Conservation (phyloP, 148 eudicot genomes). For the Chenopodium formosanum region DNA sequence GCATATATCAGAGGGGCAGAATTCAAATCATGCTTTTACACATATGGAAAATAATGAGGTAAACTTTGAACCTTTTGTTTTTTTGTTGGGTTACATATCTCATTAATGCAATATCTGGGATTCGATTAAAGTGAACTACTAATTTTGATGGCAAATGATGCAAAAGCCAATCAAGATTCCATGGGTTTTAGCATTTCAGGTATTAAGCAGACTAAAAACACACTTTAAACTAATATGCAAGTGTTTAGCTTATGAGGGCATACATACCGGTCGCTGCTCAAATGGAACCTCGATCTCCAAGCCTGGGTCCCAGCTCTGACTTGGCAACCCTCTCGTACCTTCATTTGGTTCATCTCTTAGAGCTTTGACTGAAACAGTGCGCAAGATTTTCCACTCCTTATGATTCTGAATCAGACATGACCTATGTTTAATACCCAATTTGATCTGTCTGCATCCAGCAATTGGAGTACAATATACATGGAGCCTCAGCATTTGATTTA, state of each 20-base stretch:
- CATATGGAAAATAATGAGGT: not conserved
- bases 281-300: constrained; percentile 89
- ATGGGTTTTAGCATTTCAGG: constrained; percentile 13
- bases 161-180: not conserved
- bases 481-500: constrained; percentile 57
- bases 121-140: not conserved
- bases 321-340: constrained; percentile 56
- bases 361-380: constrained; percentile 46
- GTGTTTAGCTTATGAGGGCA: not conserved
- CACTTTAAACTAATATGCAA: not conserved
- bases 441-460: constrained; percentile 42
- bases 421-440: constrained; percentile 32
- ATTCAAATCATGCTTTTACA: not conserved
- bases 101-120: not conserved
- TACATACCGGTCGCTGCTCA: constrained; percentile 91
- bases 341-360: constrained; percentile 71
- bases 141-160: not conserved
- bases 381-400: constrained; percentile 31
- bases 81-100: not conserved
- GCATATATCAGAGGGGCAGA: not conserved
- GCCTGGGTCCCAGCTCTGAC: constrained; percentile 91
- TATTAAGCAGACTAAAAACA: not conserved
- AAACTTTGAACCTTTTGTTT: not conserved
- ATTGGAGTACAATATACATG: constrained; percentile 57
- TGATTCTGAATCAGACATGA: constrained; percentile 42